Evolutionary conservation across 2,329 filamentous ascomycete species (phyloP).

Genomic region (Cladophialophora carrionii): DNA sequence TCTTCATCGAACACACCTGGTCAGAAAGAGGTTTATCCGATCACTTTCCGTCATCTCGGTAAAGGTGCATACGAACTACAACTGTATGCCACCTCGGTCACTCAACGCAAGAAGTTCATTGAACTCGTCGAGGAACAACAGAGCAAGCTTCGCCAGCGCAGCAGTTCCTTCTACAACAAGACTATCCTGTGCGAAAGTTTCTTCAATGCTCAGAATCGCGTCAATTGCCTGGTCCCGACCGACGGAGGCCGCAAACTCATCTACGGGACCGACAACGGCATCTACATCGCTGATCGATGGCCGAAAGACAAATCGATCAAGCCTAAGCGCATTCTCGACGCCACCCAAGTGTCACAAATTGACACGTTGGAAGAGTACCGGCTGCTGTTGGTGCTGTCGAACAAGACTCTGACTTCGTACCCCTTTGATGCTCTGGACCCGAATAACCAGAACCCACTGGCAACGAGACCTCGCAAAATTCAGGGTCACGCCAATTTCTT

Average conservation of each 20-base stretch:
- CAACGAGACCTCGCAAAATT: conserved; percentile 91
- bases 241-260: conserved; percentile 94
- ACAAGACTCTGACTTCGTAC: conserved; percentile 91
- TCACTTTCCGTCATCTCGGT: conserved; percentile 93
- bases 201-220: conserved; percentile 83
- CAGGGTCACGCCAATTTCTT: conserved; percentile 98
- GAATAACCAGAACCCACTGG: conserved; percentile 71
- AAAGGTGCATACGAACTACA: conserved; percentile 94
- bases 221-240: conserved; percentile 95
- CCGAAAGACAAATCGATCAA: conserved; percentile 74
- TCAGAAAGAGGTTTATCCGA: conserved; percentile 79
- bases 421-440: conserved; percentile 83
- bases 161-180: conserved; percentile 71
- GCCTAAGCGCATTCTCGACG: conserved; percentile 83
- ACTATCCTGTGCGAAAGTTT: conserved; percentile 78
- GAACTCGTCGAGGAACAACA: conserved; percentile 93
- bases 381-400: conserved; percentile 84
- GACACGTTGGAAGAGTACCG: conserved; percentile 96
- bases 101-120: conserved; percentile 92
- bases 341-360: conserved; percentile 85
- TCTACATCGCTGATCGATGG: conserved; percentile 89
- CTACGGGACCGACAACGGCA: conserved; percentile 90
- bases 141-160: conserved; percentile 74
- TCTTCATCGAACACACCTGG: conserved; percentile 52
- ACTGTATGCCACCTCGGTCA: conserved; percentile 81